Base-by-base conservation (phyloP, 2,329 filamentous ascomycete species). In the Pseudogymnoascus sp. region DNA sequence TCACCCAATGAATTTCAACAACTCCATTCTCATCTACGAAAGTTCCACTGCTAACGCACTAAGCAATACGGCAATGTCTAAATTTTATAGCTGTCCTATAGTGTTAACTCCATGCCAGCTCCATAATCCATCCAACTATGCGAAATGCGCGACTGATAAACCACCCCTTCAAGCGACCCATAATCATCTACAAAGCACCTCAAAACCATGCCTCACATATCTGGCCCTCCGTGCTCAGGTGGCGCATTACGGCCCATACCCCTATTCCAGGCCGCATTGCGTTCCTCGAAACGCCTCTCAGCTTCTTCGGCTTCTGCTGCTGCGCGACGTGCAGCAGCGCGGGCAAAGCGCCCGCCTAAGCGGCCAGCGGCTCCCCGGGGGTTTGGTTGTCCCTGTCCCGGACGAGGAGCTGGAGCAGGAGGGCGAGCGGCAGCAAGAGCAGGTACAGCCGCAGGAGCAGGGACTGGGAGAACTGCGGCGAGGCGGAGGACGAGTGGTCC, bases 401-500 rank as follows among this genome's bases (percentile, higher is more conserved):
- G 29, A 21, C 50, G 65, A 59, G 68, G 70, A 5, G 66, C 66
- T 17, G 66, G 38, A 31, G 13, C 62, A 61, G 33, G 26, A 29
- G 26, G 26, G 26, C 26, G 70, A 7, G 66, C 66, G 17, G 66
- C 29, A 21, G 9, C 62, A 61, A 21, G 70, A 7, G 66, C 66
- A 19, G 66, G 38, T 10, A 9, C 62, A 44, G 33, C 35, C 11
- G 35, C 44, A 46, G 67, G 62, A n/a, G 46, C 46, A 23, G 66
- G 63, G 10, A 62, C 65, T 15, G 63, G 65, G 13, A 68, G 69
- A 50, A 70, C 61, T 31, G 69, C 67, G 35, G 72, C 72, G 23
- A 74, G 69, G 21, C 72, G 68, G 9, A 74, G 64, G 17, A 74
- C 72, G 0, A 74, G 67, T 29, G 72, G 72, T 4, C 69, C 72